Percentiles rank a stretch among this genome's conserved stretches.
Evolutionary conservation across 805 yeast genomes (phyloP).

Genomic region (Lipomyces kockii): DNA sequence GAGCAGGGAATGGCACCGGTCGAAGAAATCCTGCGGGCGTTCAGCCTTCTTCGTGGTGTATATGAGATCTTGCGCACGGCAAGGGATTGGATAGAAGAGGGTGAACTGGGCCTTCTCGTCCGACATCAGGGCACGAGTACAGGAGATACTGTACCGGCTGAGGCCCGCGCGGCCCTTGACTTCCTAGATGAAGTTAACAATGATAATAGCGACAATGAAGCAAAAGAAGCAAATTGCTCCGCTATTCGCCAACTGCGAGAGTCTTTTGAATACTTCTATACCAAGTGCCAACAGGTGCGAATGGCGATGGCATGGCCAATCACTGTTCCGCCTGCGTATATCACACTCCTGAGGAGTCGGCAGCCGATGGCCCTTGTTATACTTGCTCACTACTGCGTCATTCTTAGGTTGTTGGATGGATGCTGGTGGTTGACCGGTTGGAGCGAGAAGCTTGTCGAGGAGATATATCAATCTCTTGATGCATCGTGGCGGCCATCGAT

Average conservation of each 20-base stretch:
- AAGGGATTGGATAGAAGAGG: not conserved
- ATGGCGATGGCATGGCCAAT: not conserved
- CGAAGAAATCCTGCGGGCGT: not conserved
- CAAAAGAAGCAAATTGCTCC: not conserved
- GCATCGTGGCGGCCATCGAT: too few species aligned
- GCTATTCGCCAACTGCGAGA: not conserved
- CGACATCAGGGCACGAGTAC: not conserved
- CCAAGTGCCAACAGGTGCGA: not conserved
- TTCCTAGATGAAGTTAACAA: not conserved
- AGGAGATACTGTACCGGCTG: not conserved
- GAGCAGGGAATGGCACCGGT: not conserved
- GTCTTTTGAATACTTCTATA: too few species aligned
- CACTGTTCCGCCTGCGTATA: not conserved
- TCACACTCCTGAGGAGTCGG: not conserved
- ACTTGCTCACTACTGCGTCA: constrained; percentile 4
- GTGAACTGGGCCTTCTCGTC: not conserved
- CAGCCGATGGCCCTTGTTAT: constrained; percentile 5
- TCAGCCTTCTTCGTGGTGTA: not conserved
- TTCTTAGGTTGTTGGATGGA: not conserved
- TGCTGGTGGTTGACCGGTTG: too few species aligned
- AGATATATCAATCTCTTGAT: too few species aligned
- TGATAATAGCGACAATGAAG: not conserved
- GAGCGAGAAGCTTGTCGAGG: too few species aligned
- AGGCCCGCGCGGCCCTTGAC: not conserved
- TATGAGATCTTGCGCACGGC: not conserved